These are phyloP conservation scores for Marchantia polymorpha DNA, from an alignment of 225 moss, liverwort and hornwort species.

Conservation along the genomic window DNA sequence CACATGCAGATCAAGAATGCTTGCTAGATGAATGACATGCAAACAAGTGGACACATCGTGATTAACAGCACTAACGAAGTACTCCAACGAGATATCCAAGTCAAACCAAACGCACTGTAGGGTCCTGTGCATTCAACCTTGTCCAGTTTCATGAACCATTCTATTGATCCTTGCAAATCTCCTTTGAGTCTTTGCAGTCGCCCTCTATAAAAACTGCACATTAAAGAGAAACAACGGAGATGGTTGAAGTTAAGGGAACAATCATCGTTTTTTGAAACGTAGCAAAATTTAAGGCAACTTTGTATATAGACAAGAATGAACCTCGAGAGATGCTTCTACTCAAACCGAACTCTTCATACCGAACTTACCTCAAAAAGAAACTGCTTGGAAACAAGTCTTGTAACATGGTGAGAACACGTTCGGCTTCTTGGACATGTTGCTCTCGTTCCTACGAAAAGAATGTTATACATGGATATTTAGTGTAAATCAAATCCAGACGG, in stretches of 20 bases:
- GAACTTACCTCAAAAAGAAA: slow-evolving; percentile 73
- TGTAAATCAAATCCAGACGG: not conserved
- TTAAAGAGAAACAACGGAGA: slow-evolving; percentile 4
- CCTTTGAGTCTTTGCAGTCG: slow-evolving; percentile 85
- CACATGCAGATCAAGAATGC: too few species aligned
- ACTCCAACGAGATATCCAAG: not conserved
- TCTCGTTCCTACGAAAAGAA: slow-evolving; percentile 63
- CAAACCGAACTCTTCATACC: not conserved
- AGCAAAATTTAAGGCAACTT: not conserved
- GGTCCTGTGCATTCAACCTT: slow-evolving; percentile 44
- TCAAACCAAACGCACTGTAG: not conserved
- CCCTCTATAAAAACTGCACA: slow-evolving; percentile 88
- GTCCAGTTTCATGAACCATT: slow-evolving; percentile 72
- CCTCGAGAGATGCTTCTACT: not conserved
- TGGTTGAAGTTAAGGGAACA: too few species aligned
- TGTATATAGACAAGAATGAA: not conserved
- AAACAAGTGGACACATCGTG: too few species aligned
- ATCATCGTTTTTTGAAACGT: too few species aligned
- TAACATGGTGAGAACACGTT: slow-evolving; percentile 59
- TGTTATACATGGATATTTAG: not conserved
- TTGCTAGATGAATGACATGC: too few species aligned
- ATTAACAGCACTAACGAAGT: not conserved
- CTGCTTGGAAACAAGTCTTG: slow-evolving; percentile 71
- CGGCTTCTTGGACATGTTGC: slow-evolving; percentile 76
- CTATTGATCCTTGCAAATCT: slow-evolving; percentile 67